phyloP scores from a whole-genome alignment of 768 basidiomycete species.

The Lentinula guzmanii region DNA sequence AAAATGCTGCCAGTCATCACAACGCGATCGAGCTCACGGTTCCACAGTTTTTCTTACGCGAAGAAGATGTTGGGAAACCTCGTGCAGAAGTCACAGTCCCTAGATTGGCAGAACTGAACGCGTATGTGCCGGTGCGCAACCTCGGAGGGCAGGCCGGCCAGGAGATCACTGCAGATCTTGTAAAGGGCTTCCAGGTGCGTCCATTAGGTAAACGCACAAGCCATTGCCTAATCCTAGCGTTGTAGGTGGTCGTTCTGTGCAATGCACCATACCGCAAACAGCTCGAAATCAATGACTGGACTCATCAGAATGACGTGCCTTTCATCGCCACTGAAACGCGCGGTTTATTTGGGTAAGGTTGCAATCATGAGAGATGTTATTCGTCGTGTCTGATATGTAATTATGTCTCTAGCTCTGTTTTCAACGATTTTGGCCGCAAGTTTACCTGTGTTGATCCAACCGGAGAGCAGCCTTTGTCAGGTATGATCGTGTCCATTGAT shows the following conservation, averaged over 20 bases:
- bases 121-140: constrained; percentile 90
- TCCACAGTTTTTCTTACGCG: constrained; percentile 85
- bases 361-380: neutral
- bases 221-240: constrained; percentile 1
- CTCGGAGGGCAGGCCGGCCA: constrained; percentile 76
- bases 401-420: constrained; percentile 58
- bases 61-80: constrained; percentile 81
- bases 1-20: constrained; percentile 10
- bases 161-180: constrained; percentile 70
- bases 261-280: constrained; percentile 74
- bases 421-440: constrained; percentile 94
- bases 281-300: constrained; percentile 94
- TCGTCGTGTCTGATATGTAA: neutral
- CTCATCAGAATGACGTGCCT: constrained; percentile 80
- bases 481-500: constrained; percentile 94
- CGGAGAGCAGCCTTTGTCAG: constrained; percentile 89
- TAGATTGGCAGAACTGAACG: constrained; percentile 90
- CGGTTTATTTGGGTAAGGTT: constrained; percentile 85
- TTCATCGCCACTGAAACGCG: constrained; percentile 90
- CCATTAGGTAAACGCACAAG: neutral
- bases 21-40: neutral
- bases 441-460: constrained; percentile 97
- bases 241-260: constrained; percentile 84
- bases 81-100: constrained; percentile 81
- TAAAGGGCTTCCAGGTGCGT: constrained; percentile 84